phyloP scores from a whole-genome alignment of 169 alveolate species.

The Plasmodium inui region DNA sequence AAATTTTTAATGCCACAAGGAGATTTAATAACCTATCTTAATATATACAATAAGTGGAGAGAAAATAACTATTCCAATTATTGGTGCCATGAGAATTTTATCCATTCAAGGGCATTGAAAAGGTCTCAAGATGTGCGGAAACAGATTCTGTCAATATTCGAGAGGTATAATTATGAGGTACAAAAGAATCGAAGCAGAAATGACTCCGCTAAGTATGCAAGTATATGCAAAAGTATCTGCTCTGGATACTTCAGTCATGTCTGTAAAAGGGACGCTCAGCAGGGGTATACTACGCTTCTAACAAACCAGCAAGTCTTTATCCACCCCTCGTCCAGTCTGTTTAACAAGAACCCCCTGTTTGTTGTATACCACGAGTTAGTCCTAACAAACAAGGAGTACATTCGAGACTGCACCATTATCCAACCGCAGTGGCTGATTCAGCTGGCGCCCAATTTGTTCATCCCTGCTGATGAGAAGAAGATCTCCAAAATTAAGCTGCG shows the following conservation, averaged over 20 bases:
- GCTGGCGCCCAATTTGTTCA: constrained; percentile 97
- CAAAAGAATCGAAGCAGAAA: constrained; percentile 84
- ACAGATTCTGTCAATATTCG: constrained; percentile 95
- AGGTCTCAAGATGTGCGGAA: constrained; percentile 98
- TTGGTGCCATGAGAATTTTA: constrained; percentile 98
- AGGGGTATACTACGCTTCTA: constrained; percentile 96
- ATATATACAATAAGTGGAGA: constrained; percentile 96
- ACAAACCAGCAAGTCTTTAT: constrained; percentile 97
- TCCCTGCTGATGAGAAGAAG: constrained; percentile 89
- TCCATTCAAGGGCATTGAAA: constrained; percentile 95
- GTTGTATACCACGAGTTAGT: constrained; percentile 98
- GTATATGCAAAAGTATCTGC: constrained; percentile 95
- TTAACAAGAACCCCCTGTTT: constrained; percentile 95
- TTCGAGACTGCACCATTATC: constrained; percentile 97
- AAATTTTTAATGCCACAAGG: constrained; percentile 98
- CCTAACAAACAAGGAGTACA: constrained; percentile 98
- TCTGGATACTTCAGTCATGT: constrained; percentile 99
- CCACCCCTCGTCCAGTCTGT: constrained; percentile 97
- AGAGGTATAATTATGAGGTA: constrained; percentile 93
- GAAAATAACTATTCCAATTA: constrained; percentile 92
- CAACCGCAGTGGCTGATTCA: constrained; percentile 98
- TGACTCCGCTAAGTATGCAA: constrained; percentile 87
- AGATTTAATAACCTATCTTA: constrained; percentile 96
- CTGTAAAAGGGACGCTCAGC: constrained; percentile 96
- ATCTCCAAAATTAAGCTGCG: constrained; percentile 92